Conservation (phyloP, 2,329 filamentous ascomycete species). For the Sporothrix euskadiensis region DNA sequence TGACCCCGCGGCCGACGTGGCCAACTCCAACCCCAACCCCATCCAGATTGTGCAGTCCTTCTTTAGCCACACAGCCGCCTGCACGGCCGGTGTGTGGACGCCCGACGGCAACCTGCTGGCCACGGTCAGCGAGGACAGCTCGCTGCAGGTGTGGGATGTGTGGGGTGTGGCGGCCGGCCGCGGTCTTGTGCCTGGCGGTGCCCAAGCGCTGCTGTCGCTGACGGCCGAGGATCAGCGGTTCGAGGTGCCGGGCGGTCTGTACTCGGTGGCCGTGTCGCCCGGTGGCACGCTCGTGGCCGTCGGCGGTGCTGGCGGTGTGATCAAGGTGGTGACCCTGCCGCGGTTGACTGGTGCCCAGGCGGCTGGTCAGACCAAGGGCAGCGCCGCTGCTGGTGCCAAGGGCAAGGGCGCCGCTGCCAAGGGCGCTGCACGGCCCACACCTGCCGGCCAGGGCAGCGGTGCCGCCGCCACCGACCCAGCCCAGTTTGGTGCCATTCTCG, state of each 20-base stretch:
- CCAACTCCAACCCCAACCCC: conserved; percentile 53
- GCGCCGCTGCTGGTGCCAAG: background rate
- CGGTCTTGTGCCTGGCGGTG: conserved; percentile 45
- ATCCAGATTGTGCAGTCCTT: conserved; percentile 87
- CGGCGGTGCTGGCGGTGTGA: conserved; percentile 82
- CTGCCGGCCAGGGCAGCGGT: conserved; percentile 42
- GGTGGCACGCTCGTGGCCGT: conserved; percentile 77
- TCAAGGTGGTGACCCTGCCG: conserved; percentile 83
- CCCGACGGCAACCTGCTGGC: conserved; percentile 82
- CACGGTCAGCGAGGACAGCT: conserved; percentile 85
- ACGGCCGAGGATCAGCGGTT: conserved; percentile 86
- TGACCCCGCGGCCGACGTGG: conserved; percentile 58
- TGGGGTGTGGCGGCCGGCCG: conserved; percentile 73
- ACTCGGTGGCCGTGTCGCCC: conserved; percentile 81
- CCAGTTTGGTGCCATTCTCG: conserved; percentile 65
- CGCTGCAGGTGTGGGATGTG: conserved; percentile 89
- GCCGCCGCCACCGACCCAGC: conserved; percentile 38
- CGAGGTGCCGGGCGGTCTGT: conserved; percentile 85
- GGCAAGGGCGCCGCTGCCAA: conserved; percentile 19
- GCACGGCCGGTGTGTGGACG: conserved; percentile 89
- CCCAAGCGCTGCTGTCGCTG: conserved; percentile 70
- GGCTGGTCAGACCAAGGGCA: background rate
- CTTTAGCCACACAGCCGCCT: conserved; percentile 83
- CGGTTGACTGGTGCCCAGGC: conserved; percentile 47
- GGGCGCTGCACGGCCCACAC: conserved; percentile 40